Evolutionary conservation across 1,139 yeast species (phyloP), one percentile per base, ranked within the genome.

Genomic region (Pichia cactophila): DNA sequence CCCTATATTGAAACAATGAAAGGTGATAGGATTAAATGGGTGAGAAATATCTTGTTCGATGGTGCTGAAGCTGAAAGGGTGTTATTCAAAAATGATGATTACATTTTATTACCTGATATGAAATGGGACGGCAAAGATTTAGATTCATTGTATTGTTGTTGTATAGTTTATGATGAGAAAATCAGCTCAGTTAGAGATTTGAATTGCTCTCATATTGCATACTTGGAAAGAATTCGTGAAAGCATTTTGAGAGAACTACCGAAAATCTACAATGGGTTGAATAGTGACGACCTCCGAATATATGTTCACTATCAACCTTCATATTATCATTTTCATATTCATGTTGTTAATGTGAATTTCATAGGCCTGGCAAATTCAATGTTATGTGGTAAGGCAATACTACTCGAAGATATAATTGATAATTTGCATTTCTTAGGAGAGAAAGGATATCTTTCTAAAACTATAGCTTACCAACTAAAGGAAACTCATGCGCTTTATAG

Each of bases 301-400:
- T 90, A 84, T 62, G 74, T 89, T 47, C 97, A 89, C 64, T 89
- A 92, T 65, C 97, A 90, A 55, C 99, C 99, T 0, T 86, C 96
- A 0, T 92, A 92, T 64, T 92, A 92, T 62, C 97, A 92, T 62
- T 83, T 92, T 71, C 98, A 92, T 64, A 75, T 92, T 37, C 98
- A 92, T 62, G 82, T 86, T n/a, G 95, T 89, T 26, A 85, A 84
- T 58, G 73, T 86, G 8, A 73, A 69, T 26, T 86, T 86, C 57
- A 80, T 82, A 1, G 95, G 95, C 0, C 63, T 83, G 45, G 92
- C 89, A 8, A 79, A 78, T 53, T 86, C 90, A 2, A 76, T 82
- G 45, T 71, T 80, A 14, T 81, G 79, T 11, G 97, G 97, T 1
- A 86, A 85, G 59, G 96, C 97, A 1, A 72, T 88, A 20, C 67